Conservation (phyloP, 2,329 filamentous ascomycete genomes). For the Domatiomyces globalis region DNA sequence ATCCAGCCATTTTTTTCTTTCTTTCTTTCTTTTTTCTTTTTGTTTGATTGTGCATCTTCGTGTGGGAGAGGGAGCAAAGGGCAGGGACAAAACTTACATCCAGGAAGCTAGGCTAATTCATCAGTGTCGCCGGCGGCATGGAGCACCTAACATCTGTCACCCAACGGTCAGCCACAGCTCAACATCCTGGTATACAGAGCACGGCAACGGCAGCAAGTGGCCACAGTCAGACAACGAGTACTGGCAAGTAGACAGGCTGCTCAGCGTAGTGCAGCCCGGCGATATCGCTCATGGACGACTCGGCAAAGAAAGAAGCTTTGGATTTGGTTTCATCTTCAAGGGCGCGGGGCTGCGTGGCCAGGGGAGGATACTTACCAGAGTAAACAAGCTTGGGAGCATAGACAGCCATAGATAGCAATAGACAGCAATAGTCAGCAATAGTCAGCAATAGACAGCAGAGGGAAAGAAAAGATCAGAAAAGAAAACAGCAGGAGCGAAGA, state of each 20-base stretch:
- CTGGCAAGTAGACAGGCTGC: conserved; percentile 57
- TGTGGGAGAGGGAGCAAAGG: not conserved
- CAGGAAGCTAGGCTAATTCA: not conserved
- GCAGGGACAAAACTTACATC: not conserved
- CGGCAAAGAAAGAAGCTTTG: conserved; percentile 51
- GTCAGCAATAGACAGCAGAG: not conserved
- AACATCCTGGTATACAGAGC: conserved; percentile 10
- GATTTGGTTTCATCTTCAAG: conserved; percentile 43
- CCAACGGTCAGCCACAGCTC: not conserved
- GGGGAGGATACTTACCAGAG: not conserved
- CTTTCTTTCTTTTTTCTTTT: not conserved
- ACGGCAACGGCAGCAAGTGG: not conserved
- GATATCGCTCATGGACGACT: conserved; percentile 53
- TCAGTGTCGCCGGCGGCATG: no score
- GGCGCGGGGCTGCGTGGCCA: not conserved
- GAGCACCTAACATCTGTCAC: not conserved
- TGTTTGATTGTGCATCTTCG: no score
- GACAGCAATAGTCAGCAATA: not conserved
- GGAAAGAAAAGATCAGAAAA: no score
- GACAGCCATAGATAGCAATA: not conserved
- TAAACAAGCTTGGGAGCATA: not conserved
- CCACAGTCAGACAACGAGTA: conserved; percentile 49
- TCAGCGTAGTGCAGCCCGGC: conserved; percentile 46
- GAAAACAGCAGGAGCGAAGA: not conserved
- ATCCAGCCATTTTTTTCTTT: conserved; percentile 18